These are phyloP conservation scores for Eimeria acervulina DNA, from an alignment of 169 alveolate genomes.

Conservation along the genomic window DNA sequence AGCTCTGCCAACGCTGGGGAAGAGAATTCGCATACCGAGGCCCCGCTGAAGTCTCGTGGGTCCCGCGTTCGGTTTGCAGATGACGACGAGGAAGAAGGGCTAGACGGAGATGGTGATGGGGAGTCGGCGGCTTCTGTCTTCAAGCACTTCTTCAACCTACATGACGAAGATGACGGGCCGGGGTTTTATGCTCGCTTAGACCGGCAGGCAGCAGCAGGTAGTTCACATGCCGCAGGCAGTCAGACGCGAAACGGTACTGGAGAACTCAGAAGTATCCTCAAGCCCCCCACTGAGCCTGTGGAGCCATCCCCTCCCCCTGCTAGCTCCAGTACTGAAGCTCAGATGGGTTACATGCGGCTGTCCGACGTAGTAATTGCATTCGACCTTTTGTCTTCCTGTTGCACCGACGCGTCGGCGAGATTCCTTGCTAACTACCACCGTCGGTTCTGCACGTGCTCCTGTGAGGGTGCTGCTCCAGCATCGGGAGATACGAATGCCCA, in stretches of 20 bases:
- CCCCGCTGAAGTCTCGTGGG: slow-evolving; percentile 42
- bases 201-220: slow-evolving; percentile 60
- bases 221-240: slow-evolving; percentile 25
- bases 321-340: slow-evolving; percentile 54
- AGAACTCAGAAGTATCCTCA: slow-evolving; percentile 63
- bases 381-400: slow-evolving; percentile 68
- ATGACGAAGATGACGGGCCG: slow-evolving; percentile 72
- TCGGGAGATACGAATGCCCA: not conserved
- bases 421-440: slow-evolving; percentile 61
- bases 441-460: slow-evolving; percentile 66
- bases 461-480: slow-evolving; percentile 65
- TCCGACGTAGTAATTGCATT: slow-evolving; percentile 74
- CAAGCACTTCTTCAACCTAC: slow-evolving; percentile 68
- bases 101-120: slow-evolving; percentile 61
- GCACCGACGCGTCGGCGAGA: slow-evolving; percentile 77
- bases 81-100: slow-evolving; percentile 69
- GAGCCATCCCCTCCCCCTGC: slow-evolving; percentile 62
- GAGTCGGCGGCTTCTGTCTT: slow-evolving; percentile 59
- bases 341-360: slow-evolving; percentile 70
- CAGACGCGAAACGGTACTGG: slow-evolving; percentile 61
- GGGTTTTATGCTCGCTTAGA: slow-evolving; percentile 58
- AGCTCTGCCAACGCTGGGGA: not conserved
- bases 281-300: slow-evolving; percentile 63
- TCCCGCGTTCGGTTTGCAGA: slow-evolving; percentile 77
- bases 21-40: slow-evolving; percentile 6